Evolutionary conservation across 2,329 filamentous ascomycete species (phyloP), one percentile per base, ranked within the genome.

Genomic region (Aspergillus aculeatinus): DNA sequence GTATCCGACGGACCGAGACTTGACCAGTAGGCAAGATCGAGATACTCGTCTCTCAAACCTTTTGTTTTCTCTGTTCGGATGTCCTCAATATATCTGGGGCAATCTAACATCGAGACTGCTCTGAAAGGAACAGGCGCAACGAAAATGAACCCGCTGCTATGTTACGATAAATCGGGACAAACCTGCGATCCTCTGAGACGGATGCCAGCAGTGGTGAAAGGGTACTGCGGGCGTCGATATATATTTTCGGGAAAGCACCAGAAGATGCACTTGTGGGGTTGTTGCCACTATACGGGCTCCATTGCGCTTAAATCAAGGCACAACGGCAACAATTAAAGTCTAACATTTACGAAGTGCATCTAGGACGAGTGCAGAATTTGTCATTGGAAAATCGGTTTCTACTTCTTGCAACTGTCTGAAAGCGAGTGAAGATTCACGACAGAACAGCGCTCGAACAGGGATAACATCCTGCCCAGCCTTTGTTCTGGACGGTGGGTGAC

Each of bases 271-370:
- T 5, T 35, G 11, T 5, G 12, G 33, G 11, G 7, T 29, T 3
- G 7, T 29, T 10, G 27, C 33, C 33, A 35, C 14, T 10, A 35
- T 0, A 16, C 14, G 33, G 12, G 12, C 12, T 35, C 14, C 11
- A 35, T 14, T 35, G 12, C 33, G 14, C 14, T 29, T 59, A 47
- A 60, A 48, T 59, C 50, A 55, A 55, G 54, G 54, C 27, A 55
- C n/a, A 59, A 44, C 47, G 33, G 33, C 33, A 12, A 16, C 16
- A 4, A 16, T 35, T 16, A 16, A 12, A 35, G 5, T 35, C 4
- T 12, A 16, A 35, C 12, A 16, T 35, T 35, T 16, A 35, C 12
- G 33, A 16, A 12, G 1, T 16, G 33, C 33, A 35, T 16, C 5
- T 35, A 16, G 33, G 33, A 35, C 10, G 16, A 35, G 33, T 5